Percentiles rank a stretch among this genome's conserved stretches.
phyloP scores from a whole-genome alignment of 108 stramenopile genomes.

The Skeletonema marinoi region DNA sequence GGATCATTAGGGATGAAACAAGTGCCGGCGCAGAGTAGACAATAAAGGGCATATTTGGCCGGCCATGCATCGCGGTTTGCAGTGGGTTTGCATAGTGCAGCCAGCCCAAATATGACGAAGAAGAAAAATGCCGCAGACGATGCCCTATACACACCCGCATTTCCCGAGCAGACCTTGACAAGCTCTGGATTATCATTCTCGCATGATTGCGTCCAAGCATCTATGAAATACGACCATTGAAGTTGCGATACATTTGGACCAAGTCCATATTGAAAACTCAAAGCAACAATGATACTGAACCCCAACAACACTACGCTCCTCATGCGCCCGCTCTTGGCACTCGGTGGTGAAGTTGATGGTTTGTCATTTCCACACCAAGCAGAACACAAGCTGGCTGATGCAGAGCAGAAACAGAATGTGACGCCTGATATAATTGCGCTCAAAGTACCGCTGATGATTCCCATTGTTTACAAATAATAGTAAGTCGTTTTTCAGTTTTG shows the following conservation, averaged over 20 bases:
- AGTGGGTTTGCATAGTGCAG: constrained; percentile 63
- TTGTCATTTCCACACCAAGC: constrained; percentile 90
- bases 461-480: background rate
- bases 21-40: constrained; percentile 60
- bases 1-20: constrained; percentile 85
- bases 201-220: constrained; percentile 75
- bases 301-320: constrained; percentile 70
- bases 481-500: no score
- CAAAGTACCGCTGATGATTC: background rate
- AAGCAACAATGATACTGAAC: constrained; percentile 58
- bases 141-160: constrained; percentile 79
- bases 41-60: constrained; percentile 80
- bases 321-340: constrained; percentile 81
- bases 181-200: constrained; percentile 24
- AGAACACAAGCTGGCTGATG: constrained; percentile 60
- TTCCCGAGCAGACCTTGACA: constrained; percentile 67
- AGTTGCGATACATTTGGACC: constrained; percentile 54
- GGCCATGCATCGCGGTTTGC: constrained; percentile 86
- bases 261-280: constrained; percentile 80
- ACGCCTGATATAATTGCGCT: constrained; percentile 39
- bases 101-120: constrained; percentile 68
- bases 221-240: constrained; percentile 49
- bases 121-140: constrained; percentile 62
- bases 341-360: constrained; percentile 66
- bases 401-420: constrained; percentile 82